phyloP scores from a whole-genome alignment of 2,329 filamentous ascomycete genomes.

The Gremmenia infestans region DNA sequence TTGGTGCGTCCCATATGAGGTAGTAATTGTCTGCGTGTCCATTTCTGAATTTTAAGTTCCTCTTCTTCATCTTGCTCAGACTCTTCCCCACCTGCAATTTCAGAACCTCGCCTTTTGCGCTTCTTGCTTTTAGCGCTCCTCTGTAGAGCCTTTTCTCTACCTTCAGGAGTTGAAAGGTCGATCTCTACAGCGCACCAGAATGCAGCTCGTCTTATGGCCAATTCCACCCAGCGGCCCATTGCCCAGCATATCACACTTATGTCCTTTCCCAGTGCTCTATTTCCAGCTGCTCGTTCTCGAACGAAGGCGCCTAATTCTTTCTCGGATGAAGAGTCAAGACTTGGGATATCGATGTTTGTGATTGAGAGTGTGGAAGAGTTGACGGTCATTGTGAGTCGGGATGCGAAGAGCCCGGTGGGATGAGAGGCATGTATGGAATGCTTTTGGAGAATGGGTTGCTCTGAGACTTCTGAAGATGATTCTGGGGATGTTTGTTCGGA shows the following conservation, averaged over 20 bases:
- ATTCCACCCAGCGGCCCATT: slow-evolving; percentile 62
- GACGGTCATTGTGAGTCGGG: slow-evolving; percentile 54
- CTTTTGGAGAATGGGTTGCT: slow-evolving; percentile 40
- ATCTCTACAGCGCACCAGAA: slow-evolving; percentile 54
- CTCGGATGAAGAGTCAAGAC: slow-evolving; percentile 53
- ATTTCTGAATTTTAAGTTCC: slow-evolving; percentile 16
- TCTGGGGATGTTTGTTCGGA: slow-evolving; percentile 20
- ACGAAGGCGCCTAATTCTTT: slow-evolving; percentile 52
- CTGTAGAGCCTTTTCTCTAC: slow-evolving; percentile 16
- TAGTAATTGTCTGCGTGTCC: slow-evolving; percentile 43
- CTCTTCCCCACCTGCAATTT: slow-evolving; percentile 29
- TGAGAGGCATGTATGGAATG: slow-evolving; percentile 49
- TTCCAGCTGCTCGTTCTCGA: slow-evolving; percentile 31
- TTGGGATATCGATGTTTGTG: slow-evolving; percentile 46
- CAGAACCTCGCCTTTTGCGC: slow-evolving; percentile 13
- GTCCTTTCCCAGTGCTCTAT: slow-evolving; percentile 49
- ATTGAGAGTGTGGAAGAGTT: slow-evolving; percentile 49
- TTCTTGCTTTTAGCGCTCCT: slow-evolving; percentile 17
- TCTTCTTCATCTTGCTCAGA: slow-evolving; percentile 28
- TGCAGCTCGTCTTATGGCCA: slow-evolving; percentile 54
- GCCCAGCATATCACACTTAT: slow-evolving; percentile 60
- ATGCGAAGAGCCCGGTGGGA: slow-evolving; percentile 50
- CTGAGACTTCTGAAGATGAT: slow-evolving; percentile 15
- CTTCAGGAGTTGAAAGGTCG: slow-evolving; percentile 39
- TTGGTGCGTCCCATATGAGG: slow-evolving; percentile 49